Evolutionary conservation across 176 grass and related monocot species (phyloP).

Genomic region (Lolium perenne): DNA sequence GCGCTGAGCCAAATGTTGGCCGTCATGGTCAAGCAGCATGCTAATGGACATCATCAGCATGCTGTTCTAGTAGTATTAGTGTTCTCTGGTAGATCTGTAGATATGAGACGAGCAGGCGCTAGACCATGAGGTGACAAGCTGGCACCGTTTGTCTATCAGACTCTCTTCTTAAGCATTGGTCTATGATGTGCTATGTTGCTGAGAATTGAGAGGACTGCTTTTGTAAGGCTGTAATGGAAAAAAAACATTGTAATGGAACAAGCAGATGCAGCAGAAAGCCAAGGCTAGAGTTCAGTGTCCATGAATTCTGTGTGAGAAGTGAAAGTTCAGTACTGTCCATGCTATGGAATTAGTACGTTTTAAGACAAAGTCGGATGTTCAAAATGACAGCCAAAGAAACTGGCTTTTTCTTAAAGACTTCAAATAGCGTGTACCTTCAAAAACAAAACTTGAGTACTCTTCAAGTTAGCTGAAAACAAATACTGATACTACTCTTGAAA

Average conservation of each 20-base stretch:
- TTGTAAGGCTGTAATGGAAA: not conserved
- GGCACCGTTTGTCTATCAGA: not conserved
- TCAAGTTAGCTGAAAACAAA: no score
- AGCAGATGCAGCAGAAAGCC: not conserved
- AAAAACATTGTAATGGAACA: not conserved
- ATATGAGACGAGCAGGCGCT: not conserved
- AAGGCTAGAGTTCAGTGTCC: not conserved
- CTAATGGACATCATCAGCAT: not conserved
- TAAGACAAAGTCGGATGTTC: not conserved
- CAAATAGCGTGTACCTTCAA: no score
- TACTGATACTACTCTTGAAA: no score
- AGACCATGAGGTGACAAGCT: not conserved
- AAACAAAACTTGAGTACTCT: not conserved
- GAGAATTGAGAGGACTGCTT: not conserved
- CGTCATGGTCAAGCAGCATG: not conserved
- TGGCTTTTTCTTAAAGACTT: not conserved
- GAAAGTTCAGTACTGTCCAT: not conserved
- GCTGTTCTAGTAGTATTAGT: not conserved
- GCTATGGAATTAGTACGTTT: not conserved
- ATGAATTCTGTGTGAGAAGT: not conserved
- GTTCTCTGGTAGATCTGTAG: not conserved
- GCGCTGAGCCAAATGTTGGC: constrained; percentile 24
- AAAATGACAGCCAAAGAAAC: not conserved
- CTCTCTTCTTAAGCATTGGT: not conserved
- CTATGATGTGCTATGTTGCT: not conserved